Evolutionary conservation across 345 rosid species (phyloP).

Genomic region (Melastoma malabathricum): DNA sequence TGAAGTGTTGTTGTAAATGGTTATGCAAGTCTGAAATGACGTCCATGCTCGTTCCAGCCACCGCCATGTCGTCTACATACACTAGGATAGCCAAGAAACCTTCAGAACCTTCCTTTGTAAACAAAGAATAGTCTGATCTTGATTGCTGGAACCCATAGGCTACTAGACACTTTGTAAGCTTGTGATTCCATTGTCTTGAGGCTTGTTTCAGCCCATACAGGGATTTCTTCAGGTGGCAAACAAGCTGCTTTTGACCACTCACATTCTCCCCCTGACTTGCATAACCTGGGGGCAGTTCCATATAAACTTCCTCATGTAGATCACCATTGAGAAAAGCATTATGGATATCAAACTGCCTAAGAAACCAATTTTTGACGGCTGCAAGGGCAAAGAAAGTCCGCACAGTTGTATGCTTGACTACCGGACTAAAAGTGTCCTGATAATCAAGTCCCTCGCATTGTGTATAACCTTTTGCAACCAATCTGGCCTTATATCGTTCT

Average conservation of each 20-base stretch:
- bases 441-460: not conserved
- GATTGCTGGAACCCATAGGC: too few relatives aligned
- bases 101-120: too few relatives aligned
- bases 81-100: too few relatives aligned
- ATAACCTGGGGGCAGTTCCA: not conserved
- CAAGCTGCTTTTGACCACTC: not conserved
- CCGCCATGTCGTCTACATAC: too few relatives aligned
- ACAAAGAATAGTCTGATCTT: too few relatives aligned
- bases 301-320: slow-evolving; percentile 1
- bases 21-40: too few relatives aligned
- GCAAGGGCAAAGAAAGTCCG: not conserved
- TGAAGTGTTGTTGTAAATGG: too few relatives aligned
- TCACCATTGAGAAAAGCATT: slow-evolving; percentile 2
- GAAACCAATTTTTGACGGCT: not conserved
- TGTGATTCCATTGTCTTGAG: not conserved
- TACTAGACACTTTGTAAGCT: not conserved
- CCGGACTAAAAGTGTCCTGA: not conserved
- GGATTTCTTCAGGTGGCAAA: not conserved
- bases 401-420: not conserved
- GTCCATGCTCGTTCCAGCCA: too few relatives aligned
- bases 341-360: not conserved
- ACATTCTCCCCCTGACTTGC: not conserved
- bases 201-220: not conserved
- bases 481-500: not conserved
- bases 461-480: slow-evolving; percentile 2